Evolutionary conservation across 2,329 filamentous ascomycete species (phyloP), one percentile per base, ranked within the genome.

Genomic region (Verticillium dahliae): DNA sequence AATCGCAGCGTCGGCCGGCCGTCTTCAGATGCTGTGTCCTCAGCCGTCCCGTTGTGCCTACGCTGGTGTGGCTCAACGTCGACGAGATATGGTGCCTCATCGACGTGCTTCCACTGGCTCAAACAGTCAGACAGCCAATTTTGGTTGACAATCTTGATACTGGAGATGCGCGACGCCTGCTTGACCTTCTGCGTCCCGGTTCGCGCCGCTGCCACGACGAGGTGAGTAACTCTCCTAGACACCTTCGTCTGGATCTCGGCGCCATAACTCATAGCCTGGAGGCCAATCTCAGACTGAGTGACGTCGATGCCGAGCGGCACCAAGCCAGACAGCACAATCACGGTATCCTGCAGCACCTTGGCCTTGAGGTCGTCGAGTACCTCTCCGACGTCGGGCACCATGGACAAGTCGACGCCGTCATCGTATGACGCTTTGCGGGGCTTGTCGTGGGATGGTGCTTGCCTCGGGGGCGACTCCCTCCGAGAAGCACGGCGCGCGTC

Each of bases 171-270:
- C 14, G 90, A 88, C 0, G 95, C 95, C 73, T 93, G 89, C 57
- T 91, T 89, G 54, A 98, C 92, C 76, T 99, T 99, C 60, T 91
- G 89, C 0, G 95, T 98, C 27, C 93, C 87, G 37, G 90, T 90
- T 31, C 89, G 82, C 15, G 85, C 81, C 18, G 85, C 86, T 59
- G 85, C 88, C 9, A 90, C 87, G 2, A 93, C 89, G 5, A 93
- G 82, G 72, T 93, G 90, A 0, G 90, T 92, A 14, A 91, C 83
- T 60, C 83, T 84, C 37, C 80, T 79, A 1, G 81, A 83, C 7
- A 93, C 79, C 38, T 78, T 81, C 18, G 80, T 80, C 35, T 81
- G 74, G 22, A 89, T 76, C 57, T 82, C 74, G 0, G 91, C 94
- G 22, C 95, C 95, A 71, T 97, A 98, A 69, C 85, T 91, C 70